Conservation (phyloP, 164 flowering plant species). For the Paratinospora sagittata region DNA sequence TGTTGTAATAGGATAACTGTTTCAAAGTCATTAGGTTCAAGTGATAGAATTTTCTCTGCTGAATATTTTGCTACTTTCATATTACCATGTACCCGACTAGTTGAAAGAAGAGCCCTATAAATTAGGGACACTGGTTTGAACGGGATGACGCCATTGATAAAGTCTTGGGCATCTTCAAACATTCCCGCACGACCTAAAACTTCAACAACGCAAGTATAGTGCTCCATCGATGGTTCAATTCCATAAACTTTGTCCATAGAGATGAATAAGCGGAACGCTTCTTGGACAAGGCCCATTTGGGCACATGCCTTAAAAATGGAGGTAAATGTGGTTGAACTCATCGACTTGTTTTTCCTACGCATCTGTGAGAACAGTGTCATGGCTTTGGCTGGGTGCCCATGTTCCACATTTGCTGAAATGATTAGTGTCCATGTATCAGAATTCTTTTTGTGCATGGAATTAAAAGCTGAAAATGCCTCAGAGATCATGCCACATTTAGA, state of each 20-base stretch:
- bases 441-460: slow-evolving; percentile 16
- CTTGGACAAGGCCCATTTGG: slow-evolving; percentile 23
- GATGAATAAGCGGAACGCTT: slow-evolving; percentile 21
- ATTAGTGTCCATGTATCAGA: slow-evolving; percentile 25
- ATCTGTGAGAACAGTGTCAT: slow-evolving; percentile 24
- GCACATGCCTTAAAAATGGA: slow-evolving; percentile 27
- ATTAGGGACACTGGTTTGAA: slow-evolving; percentile 17
- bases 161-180: slow-evolving; percentile 30
- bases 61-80: slow-evolving; percentile 27
- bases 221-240: slow-evolving; percentile 27
- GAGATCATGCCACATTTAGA: slow-evolving; percentile 24
- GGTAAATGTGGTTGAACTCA: slow-evolving; percentile 18
- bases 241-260: slow-evolving; percentile 24
- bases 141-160: slow-evolving; percentile 19
- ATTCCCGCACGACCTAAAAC: slow-evolving; percentile 31
- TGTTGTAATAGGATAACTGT: slow-evolving; percentile 26
- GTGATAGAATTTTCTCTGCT: slow-evolving; percentile 26
- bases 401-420: slow-evolving; percentile 26
- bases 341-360: slow-evolving; percentile 14
- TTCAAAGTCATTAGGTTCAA: slow-evolving; percentile 25
- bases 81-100: slow-evolving; percentile 27
- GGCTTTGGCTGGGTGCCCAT: slow-evolving; percentile 31
- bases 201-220: slow-evolving; percentile 28
- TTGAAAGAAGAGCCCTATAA: slow-evolving; percentile 32
- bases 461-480: slow-evolving; percentile 24